Percentiles rank a stretch among this genome's conserved stretches.
These are phyloP conservation scores for Zalaria obscura DNA, from an alignment of 2,329 filamentous ascomycete species.

Conservation along the genomic window DNA sequence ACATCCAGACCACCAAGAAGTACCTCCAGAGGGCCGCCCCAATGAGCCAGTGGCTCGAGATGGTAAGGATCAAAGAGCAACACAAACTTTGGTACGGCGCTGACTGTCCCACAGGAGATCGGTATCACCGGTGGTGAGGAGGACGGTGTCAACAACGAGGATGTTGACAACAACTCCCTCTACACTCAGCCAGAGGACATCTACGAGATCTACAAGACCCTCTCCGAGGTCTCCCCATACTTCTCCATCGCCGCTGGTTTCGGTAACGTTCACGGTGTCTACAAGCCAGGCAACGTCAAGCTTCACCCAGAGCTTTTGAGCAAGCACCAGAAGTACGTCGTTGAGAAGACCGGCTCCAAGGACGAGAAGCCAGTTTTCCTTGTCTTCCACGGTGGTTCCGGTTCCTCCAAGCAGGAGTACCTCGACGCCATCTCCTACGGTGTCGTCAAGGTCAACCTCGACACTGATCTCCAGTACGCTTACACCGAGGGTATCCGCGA, in stretches of 20 bases:
- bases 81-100: not conserved
- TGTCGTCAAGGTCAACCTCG: slow-evolving; percentile 98
- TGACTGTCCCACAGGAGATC: slow-evolving; percentile 43
- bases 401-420: slow-evolving; percentile 84
- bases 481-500: slow-evolving; percentile 89
- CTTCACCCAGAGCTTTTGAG: slow-evolving; percentile 88
- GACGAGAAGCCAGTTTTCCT: slow-evolving; percentile 93
- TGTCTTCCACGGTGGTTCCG: slow-evolving; percentile 97
- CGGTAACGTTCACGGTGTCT: slow-evolving; percentile 98
- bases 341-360: slow-evolving; percentile 57
- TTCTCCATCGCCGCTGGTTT: slow-evolving; percentile 98
- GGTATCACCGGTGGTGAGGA: slow-evolving; percentile 96
- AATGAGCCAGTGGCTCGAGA: slow-evolving; percentile 99
- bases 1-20: slow-evolving; percentile 80
- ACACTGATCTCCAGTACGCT: slow-evolving; percentile 94
- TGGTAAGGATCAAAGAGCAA: slow-evolving; percentile 42
- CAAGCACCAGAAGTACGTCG: slow-evolving; percentile 91
- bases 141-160: slow-evolving; percentile 97
- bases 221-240: slow-evolving; percentile 78
- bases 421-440: slow-evolving; percentile 76
- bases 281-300: slow-evolving; percentile 95
- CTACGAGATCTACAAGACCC: slow-evolving; percentile 75
- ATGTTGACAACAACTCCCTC: slow-evolving; percentile 88
- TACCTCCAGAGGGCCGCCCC: slow-evolving; percentile 90
- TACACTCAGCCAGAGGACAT: slow-evolving; percentile 98